Evolutionary conservation across 768 basidiomycete genomes (phyloP).

Genomic region (Mycena vulgaris): DNA sequence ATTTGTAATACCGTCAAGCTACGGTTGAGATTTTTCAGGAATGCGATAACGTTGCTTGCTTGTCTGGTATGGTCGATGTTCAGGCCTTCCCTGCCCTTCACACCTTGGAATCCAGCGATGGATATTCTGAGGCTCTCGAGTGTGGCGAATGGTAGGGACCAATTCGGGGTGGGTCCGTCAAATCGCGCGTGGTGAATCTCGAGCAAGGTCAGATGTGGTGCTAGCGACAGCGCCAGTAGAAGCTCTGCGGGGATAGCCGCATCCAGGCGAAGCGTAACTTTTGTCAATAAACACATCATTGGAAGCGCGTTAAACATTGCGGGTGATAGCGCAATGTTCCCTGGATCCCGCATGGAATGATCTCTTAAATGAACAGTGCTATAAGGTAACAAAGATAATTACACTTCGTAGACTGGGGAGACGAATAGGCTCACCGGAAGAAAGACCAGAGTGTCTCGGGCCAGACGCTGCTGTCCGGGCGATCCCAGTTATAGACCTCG

Average conservation of each 20-base stretch:
- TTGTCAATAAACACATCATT: neutral
- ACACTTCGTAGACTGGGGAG: neutral
- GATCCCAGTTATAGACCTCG: constrained; percentile 24
- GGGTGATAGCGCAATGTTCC: neutral
- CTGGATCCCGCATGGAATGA: neutral
- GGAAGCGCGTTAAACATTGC: neutral
- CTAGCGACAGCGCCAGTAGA: neutral
- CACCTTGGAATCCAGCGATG: constrained; percentile 14
- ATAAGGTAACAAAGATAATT: neutral
- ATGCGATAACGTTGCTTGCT: neutral
- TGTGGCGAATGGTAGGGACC: neutral
- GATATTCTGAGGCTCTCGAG: neutral
- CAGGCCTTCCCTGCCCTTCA: neutral
- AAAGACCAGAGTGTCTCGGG: constrained; percentile 12
- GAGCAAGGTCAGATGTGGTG: neutral
- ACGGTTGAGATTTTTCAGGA: neutral
- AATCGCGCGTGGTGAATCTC: neutral
- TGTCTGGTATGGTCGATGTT: neutral
- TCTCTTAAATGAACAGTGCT: constrained; percentile 17
- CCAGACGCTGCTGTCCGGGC: constrained; percentile 7
- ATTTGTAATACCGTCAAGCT: neutral
- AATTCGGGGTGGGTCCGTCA: neutral
- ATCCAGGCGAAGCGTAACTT: neutral
- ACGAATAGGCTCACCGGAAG: constrained; percentile 3
- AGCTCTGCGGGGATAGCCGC: neutral